Evolutionary conservation across 148 eudicot genomes (phyloP).

Genomic region (Limonium bicolor): DNA sequence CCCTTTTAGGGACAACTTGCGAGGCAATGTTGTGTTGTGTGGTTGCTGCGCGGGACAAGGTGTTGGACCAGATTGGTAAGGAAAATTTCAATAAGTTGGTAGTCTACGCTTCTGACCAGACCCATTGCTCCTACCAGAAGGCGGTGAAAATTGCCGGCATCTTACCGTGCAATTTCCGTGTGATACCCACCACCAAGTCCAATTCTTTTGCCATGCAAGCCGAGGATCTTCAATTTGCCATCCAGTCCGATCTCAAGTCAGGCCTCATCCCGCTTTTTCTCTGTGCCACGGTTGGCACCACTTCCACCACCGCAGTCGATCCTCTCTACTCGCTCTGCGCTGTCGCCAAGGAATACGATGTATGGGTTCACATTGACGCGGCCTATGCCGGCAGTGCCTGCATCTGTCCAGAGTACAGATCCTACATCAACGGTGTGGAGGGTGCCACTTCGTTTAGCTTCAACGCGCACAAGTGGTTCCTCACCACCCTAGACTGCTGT

Average conservation of each 20-base stretch:
- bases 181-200: neutral
- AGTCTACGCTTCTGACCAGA: constrained; percentile 84
- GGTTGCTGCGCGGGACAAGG: constrained; percentile 86
- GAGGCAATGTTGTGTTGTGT: constrained; percentile 84
- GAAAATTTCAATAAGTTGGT: constrained; percentile 61
- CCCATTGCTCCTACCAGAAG: constrained; percentile 74
- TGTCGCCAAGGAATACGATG: constrained; percentile 61
- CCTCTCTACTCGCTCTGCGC: constrained; percentile 68
- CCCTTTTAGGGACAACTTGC: constrained; percentile 95
- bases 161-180: too few relatives aligned
- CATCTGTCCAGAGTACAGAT: constrained; percentile 80
- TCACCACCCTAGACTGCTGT: constrained; percentile 94
- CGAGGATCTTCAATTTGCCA: neutral
- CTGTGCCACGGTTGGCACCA: constrained; percentile 54
- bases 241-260: neutral
- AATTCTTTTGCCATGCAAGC: neutral
- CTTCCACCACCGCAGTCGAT: constrained; percentile 94
- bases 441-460: constrained; percentile 84
- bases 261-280: neutral
- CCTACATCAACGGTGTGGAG: constrained; percentile 71
- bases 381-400: constrained; percentile 99
- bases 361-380: constrained; percentile 93
- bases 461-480: constrained; percentile 94
- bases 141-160: too few relatives aligned
- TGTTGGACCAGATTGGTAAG: constrained; percentile 55